Evolutionary conservation across 2,329 filamentous ascomycete genomes (phyloP).

Genomic region (Colletotrichum tanaceti): DNA sequence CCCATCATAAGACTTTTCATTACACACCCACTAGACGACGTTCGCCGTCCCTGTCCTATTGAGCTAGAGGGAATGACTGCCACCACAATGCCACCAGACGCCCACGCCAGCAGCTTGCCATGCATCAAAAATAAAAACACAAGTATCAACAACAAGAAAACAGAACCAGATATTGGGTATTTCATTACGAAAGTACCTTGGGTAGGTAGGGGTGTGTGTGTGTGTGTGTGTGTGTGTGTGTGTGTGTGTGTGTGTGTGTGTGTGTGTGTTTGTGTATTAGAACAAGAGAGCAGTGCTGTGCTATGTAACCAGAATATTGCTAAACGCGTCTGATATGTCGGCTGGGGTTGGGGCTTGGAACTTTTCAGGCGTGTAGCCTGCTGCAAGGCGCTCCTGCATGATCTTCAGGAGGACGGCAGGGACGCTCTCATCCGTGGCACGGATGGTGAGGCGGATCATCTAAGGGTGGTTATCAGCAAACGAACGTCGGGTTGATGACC

Average conservation of each 20-base stretch:
- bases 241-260: too few species aligned
- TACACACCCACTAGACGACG: not conserved
- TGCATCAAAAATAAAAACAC: conserved; percentile 12
- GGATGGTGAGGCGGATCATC: conserved; percentile 96
- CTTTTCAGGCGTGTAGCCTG: conserved; percentile 60
- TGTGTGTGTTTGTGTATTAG: conserved; percentile 16
- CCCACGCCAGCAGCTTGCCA: conserved; percentile 31
- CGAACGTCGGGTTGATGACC: not conserved
- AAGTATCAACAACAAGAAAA: not conserved
- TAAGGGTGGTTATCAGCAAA: conserved; percentile 54
- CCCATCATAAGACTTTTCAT: not conserved
- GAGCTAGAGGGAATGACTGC: conserved; percentile 29
- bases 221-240: too few species aligned
- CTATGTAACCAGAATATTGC: conserved; percentile 64
- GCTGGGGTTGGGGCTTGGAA: conserved; percentile 56
- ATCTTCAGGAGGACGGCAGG: conserved; percentile 82
- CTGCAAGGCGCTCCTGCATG: conserved; percentile 85
- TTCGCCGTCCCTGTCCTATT: not conserved
- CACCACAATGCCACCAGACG: conserved; percentile 35
- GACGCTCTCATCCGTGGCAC: conserved; percentile 92
- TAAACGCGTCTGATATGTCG: conserved; percentile 67
- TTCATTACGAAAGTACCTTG: conserved; percentile 22
- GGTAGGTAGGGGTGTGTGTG: too few species aligned
- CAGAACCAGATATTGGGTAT: conserved; percentile 24
- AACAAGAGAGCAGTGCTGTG: conserved; percentile 10